phyloP scores from a whole-genome alignment of 257 asterid genomes.

The Perilla frutescens region DNA sequence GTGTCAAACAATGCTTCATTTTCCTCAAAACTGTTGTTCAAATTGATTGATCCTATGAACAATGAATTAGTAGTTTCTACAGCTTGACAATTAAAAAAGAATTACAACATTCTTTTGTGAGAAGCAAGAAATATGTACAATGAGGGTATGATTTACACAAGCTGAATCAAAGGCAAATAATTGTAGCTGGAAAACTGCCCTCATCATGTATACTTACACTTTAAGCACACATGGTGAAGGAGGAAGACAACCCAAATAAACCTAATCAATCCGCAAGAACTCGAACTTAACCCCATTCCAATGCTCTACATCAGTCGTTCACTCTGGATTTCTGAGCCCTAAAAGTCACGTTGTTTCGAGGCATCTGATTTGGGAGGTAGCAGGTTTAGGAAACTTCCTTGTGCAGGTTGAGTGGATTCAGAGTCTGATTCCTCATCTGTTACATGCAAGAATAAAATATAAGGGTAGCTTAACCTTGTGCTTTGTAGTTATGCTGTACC shows the following conservation, averaged over 20 bases:
- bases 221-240: conserved; percentile 38
- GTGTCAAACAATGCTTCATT: conserved; percentile 35
- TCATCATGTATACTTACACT: conserved; percentile 49
- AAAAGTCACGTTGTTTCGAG: conserved; percentile 50
- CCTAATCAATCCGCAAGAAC: conserved; percentile 39
- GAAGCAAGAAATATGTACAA: conserved; percentile 46
- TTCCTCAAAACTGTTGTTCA: conserved; percentile 33
- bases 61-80: conserved; percentile 46
- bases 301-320: conserved; percentile 40
- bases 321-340: conserved; percentile 36
- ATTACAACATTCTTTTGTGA: conserved; percentile 38
- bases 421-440: conserved; percentile 79
- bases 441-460: not conserved
- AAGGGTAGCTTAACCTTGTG: conserved; percentile 18
- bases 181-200: conserved; percentile 39
- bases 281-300: conserved; percentile 14
- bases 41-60: conserved; percentile 33
- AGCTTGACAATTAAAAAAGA: conserved; percentile 36
- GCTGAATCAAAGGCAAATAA: conserved; percentile 39
- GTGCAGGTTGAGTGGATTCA: conserved; percentile 59
- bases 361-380: conserved; percentile 67
- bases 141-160: conserved; percentile 61
- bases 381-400: conserved; percentile 77
- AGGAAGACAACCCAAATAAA: conserved; percentile 43
- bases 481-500: not conserved